Conservation (phyloP, 192 early-diverging fungal species). For the Geosiphon pyriformis region DNA sequence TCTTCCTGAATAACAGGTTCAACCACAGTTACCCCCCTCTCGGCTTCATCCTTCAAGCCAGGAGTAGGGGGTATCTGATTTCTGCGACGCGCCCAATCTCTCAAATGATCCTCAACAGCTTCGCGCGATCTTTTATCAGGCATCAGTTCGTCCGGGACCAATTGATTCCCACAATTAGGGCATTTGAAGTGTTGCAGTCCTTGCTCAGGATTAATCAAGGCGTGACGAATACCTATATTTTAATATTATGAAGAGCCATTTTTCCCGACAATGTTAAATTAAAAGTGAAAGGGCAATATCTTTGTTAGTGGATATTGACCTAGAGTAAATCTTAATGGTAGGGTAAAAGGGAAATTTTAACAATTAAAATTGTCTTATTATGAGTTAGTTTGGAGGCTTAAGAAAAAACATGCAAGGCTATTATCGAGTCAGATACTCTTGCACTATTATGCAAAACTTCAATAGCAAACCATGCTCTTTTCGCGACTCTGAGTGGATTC, state of each 20-base stretch:
- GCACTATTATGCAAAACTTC: no score
- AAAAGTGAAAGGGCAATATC: background rate
- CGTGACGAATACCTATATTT: slow-evolving; percentile 35
- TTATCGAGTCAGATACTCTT: no score
- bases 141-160: slow-evolving; percentile 52
- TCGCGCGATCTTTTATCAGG: slow-evolving; percentile 43
- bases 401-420: background rate
- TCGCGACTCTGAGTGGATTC: no score
- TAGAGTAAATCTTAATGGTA: background rate
- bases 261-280: background rate
- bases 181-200: slow-evolving; percentile 50
- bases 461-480: no score
- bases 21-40: background rate
- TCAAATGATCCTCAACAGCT: slow-evolving; percentile 47
- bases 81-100: slow-evolving; percentile 44
- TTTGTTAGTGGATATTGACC: slow-evolving; percentile 10
- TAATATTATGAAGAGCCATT: background rate
- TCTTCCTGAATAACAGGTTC: background rate
- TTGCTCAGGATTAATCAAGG: slow-evolving; percentile 38
- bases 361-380: no score
- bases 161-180: slow-evolving; percentile 44
- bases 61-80: no score
- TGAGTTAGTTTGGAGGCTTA: background rate
- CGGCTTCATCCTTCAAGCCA: no score
- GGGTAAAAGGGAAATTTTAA: no score